Percentiles rank a stretch among this genome's conserved stretches.
phyloP scores from a whole-genome alignment of 768 basidiomycete genomes.

The Jaapia argillacea region DNA sequence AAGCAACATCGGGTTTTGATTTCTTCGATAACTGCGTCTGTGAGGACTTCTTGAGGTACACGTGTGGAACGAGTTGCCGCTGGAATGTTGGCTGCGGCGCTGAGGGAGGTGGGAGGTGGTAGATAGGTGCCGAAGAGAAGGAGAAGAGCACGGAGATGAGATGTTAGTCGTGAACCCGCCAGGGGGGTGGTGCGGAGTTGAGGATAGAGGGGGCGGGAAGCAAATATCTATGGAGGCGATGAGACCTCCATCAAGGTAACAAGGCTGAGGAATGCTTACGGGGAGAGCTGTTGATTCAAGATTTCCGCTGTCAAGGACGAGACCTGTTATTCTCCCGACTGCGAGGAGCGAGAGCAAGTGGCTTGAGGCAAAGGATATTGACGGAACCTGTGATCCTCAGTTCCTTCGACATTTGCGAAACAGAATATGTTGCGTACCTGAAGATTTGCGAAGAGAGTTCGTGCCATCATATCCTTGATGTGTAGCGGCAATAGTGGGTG shows the following conservation, averaged over 20 bases:
- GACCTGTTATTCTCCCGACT: conserved; percentile 82
- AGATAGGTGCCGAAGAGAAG: conserved; percentile 77
- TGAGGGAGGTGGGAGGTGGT: conserved; percentile 70
- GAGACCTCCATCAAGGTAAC: not conserved
- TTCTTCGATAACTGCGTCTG: conserved; percentile 76
- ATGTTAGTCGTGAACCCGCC: conserved; percentile 74
- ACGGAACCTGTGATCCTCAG: conserved; percentile 58
- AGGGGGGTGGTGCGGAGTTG: conserved; percentile 77
- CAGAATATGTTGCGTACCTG: conserved; percentile 40
- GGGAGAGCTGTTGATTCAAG: conserved; percentile 85
- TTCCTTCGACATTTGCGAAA: not conserved
- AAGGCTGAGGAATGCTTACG: conserved; percentile 32
- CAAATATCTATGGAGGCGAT: conserved; percentile 57
- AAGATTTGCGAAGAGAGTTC: conserved; percentile 81
- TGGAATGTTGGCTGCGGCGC: conserved; percentile 52
- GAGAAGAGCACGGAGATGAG: conserved; percentile 73
- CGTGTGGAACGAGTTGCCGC: conserved; percentile 50
- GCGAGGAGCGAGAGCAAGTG: conserved; percentile 81
- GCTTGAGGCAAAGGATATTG: conserved; percentile 86
- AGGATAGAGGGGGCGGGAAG: conserved; percentile 79
- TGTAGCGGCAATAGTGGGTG: conserved; percentile 78
- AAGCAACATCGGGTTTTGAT: conserved; percentile 88
- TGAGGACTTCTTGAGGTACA: conserved; percentile 73
- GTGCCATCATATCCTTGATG: conserved; percentile 83
- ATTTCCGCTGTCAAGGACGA: conserved; percentile 90